Evolutionary conservation across 2,329 filamentous ascomycete species (phyloP).

Genomic region (Cercospora brassicicola): DNA sequence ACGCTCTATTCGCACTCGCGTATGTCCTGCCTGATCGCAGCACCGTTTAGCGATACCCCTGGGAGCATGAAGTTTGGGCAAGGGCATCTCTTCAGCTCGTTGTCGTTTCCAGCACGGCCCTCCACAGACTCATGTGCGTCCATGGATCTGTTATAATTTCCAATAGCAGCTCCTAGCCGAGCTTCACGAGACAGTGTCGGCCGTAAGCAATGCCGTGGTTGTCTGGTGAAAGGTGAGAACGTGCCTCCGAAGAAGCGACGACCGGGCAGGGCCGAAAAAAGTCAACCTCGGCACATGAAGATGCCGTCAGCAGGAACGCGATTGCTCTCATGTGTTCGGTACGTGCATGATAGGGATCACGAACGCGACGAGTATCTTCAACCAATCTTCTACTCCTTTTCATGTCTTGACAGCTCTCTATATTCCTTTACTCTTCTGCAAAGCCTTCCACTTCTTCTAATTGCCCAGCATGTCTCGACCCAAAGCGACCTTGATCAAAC

Average conservation of each 20-base stretch:
- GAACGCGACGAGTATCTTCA: not conserved
- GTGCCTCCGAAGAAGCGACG: not conserved
- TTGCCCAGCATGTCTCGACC: constrained; percentile 15
- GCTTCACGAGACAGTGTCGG: not conserved
- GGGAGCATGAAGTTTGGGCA: not conserved
- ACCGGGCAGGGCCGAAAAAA: not conserved
- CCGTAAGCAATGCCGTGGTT: not conserved
- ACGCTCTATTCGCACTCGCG: not conserved
- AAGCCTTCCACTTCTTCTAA: not conserved
- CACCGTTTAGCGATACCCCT: not conserved
- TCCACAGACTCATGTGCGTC: not conserved
- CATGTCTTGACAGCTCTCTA: not conserved
- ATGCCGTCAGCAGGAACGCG: constrained; percentile 2
- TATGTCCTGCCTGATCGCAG: not conserved
- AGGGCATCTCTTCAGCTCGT: not conserved
- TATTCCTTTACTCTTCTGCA: not conserved
- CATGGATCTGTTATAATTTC: not conserved
- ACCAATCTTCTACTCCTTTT: not conserved
- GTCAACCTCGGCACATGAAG: constrained; percentile 2
- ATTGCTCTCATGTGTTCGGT: constrained; percentile 2
- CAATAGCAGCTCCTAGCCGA: constrained; percentile 1
- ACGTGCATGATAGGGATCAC: not conserved
- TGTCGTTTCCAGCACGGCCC: not conserved
- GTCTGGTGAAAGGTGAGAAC: not conserved
- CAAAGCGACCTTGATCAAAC: constrained; percentile 61